phyloP scores from a whole-genome alignment of 2,329 filamentous ascomycete species.

The Talaromyces sp. region DNA sequence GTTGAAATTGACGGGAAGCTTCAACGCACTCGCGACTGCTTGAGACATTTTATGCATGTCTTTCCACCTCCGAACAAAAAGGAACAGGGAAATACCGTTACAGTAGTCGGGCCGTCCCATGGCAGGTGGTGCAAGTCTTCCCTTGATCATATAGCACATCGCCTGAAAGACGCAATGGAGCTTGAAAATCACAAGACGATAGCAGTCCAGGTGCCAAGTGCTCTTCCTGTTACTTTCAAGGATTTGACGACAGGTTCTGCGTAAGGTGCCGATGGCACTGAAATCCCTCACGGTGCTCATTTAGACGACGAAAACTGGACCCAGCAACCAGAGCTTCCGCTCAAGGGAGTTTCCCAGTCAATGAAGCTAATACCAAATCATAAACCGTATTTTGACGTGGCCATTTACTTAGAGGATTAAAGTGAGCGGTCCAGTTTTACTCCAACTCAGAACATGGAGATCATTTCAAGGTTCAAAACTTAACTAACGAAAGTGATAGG shows the following conservation, averaged over 20 bases:
- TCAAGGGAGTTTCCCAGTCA: neutral
- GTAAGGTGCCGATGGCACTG: neutral
- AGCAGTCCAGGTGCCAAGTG: constrained; percentile 5
- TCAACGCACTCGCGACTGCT: constrained; percentile 12
- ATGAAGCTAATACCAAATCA: neutral
- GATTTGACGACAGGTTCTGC: neutral
- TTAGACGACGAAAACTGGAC: neutral
- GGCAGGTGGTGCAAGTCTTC: neutral
- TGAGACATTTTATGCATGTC: constrained; percentile 1
- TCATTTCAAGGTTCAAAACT: too few relatives aligned
- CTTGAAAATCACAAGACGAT: constrained; percentile 1
- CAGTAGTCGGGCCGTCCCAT: neutral
- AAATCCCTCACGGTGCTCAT: too few relatives aligned
- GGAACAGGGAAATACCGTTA: neutral
- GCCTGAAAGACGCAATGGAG: constrained; percentile 7
- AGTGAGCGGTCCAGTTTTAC: neutral
- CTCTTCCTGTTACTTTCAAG: constrained; percentile 5
- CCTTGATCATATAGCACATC: constrained; percentile 1
- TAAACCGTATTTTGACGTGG: neutral
- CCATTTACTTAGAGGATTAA: neutral
- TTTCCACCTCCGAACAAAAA: constrained; percentile 3
- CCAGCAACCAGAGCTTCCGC: neutral
- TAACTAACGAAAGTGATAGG: neutral
- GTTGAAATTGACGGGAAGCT: constrained; percentile 25
- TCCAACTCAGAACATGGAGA: neutral